Evolutionary conservation across 306 rosid genomes (phyloP).

Genomic region (Luffa acutangula): DNA sequence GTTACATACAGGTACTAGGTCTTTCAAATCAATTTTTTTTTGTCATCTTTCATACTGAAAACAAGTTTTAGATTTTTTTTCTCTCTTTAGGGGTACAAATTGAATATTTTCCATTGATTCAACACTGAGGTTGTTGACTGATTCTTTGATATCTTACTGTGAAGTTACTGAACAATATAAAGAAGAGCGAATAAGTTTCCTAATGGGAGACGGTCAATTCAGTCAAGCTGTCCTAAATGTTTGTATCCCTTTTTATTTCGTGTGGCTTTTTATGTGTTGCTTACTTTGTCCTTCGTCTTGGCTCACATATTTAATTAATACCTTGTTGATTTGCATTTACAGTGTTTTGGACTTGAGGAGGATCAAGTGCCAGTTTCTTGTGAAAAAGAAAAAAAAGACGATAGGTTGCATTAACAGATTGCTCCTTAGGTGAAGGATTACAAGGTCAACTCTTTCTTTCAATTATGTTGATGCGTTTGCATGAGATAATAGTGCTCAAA

Average conservation of each 20-base stretch:
- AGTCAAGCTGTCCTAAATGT: slow-evolving; percentile 84
- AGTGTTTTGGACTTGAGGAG: too few relatives aligned
- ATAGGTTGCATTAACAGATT: too few relatives aligned
- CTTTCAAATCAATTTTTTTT: background rate
- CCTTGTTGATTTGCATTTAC: too few relatives aligned
- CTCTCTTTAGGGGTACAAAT: background rate
- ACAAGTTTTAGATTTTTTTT: background rate
- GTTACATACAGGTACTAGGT: too few relatives aligned
- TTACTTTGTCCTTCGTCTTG: too few relatives aligned
- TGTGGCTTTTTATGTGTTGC: background rate
- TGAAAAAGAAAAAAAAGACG: too few relatives aligned
- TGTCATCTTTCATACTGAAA: background rate
- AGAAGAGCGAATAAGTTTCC: slow-evolving; percentile 43
- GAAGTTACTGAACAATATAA: slow-evolving; percentile 59
- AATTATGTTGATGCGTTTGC: background rate
- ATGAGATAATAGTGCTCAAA: background rate
- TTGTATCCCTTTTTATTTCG: slow-evolving; percentile 5
- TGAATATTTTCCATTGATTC: slow-evolving; percentile 6
- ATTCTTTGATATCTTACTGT: slow-evolving; percentile 46
- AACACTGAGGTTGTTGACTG: slow-evolving; percentile 38
- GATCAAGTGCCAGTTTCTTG: too few relatives aligned
- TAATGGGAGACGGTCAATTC: slow-evolving; percentile 58
- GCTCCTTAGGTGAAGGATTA: too few relatives aligned
- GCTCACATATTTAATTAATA: too few relatives aligned
- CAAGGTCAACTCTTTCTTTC: slow-evolving; percentile 34